Evolutionary conservation across 2,329 filamentous ascomycete genomes (phyloP).

Genomic region (Balansia obtecta): DNA sequence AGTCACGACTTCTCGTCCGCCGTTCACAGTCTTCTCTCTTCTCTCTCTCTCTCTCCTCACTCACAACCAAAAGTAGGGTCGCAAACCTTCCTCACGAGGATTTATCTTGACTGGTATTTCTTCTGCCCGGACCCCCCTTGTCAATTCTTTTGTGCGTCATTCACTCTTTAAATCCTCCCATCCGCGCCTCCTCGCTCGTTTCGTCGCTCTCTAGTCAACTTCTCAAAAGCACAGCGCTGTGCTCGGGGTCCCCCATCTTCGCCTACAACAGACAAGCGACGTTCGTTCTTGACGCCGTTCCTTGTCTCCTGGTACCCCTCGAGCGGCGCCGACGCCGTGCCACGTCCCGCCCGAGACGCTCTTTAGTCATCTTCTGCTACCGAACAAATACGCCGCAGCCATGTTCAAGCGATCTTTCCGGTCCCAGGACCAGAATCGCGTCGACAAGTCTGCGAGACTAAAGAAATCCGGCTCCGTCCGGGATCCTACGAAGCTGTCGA

Average conservation of each 20-base stretch:
- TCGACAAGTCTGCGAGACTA: slow-evolving; percentile 78
- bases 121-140: slow-evolving; percentile 46
- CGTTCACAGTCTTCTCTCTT: slow-evolving; percentile 13
- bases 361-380: slow-evolving; percentile 10
- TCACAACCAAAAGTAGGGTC: slow-evolving; percentile 42
- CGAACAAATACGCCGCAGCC: slow-evolving; percentile 21
- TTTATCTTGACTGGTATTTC: slow-evolving; percentile 37
- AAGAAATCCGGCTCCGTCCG: slow-evolving; percentile 47
- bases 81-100: slow-evolving; percentile 39
- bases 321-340: not conserved
- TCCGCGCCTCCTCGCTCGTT: slow-evolving; percentile 31
- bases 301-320: slow-evolving; percentile 2
- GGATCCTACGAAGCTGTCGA: slow-evolving; percentile 69
- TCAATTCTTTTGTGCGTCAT: slow-evolving; percentile 30
- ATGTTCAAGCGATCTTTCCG: slow-evolving; percentile 94
- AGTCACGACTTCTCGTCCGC: slow-evolving; percentile 4
- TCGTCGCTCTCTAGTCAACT: slow-evolving; percentile 36
- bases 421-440: slow-evolving; percentile 58
- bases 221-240: not conserved
- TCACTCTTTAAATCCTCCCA: slow-evolving; percentile 20
- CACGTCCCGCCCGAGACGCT: slow-evolving; percentile 6
- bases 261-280: slow-evolving; percentile 2
- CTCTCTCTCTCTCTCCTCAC: slow-evolving; percentile 34
- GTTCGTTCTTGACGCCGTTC: slow-evolving; percentile 2
- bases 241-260: slow-evolving; percentile 8